These are phyloP conservation scores for Heteromeles arbutifolia DNA, from an alignment of 306 rosid species.

Conservation along the genomic window DNA sequence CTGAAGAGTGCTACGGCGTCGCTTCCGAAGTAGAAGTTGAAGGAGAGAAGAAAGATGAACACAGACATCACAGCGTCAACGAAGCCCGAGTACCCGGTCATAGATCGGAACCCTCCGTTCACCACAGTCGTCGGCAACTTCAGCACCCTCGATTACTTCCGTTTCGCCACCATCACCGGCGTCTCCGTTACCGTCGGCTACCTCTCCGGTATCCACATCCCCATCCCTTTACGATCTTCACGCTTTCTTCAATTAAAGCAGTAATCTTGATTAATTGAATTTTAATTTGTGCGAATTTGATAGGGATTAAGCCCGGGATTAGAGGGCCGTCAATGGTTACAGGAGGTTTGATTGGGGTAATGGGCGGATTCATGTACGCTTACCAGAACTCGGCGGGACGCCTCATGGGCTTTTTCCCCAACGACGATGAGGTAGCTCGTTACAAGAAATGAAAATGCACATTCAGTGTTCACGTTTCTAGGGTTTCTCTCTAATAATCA, in stretches of 20 bases:
- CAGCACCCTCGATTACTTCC: conserved; percentile 75
- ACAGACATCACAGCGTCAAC: conserved; percentile 85
- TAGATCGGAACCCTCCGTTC: conserved; percentile 96
- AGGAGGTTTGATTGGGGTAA: conserved; percentile 76
- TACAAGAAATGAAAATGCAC: conserved; percentile 48
- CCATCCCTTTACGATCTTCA: not conserved
- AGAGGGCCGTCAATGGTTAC: conserved; percentile 95
- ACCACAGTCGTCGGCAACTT: conserved; percentile 81
- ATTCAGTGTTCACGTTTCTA: not conserved
- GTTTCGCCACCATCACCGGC: conserved; percentile 82
- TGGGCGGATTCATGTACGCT: conserved; percentile 98
- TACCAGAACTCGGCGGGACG: conserved; percentile 89
- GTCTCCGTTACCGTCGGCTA: conserved; percentile 93
- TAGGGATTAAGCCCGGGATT: conserved; percentile 94
- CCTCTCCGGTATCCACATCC: conserved; percentile 50
- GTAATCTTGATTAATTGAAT: not conserved
- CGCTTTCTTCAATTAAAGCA: not conserved
- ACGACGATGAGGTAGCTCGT: conserved; percentile 79
- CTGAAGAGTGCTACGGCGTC: not conserved
- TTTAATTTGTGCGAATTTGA: not conserved
- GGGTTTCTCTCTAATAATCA: conserved; percentile 16
- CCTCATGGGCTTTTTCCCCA: conserved; percentile 92
- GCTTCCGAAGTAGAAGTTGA: not conserved
- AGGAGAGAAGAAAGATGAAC: conserved; percentile 47
- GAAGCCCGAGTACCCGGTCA: conserved; percentile 76